Evolutionary conservation across 129 eudicot species (phyloP).

Genomic region (Centrapalus pauciflorus): DNA sequence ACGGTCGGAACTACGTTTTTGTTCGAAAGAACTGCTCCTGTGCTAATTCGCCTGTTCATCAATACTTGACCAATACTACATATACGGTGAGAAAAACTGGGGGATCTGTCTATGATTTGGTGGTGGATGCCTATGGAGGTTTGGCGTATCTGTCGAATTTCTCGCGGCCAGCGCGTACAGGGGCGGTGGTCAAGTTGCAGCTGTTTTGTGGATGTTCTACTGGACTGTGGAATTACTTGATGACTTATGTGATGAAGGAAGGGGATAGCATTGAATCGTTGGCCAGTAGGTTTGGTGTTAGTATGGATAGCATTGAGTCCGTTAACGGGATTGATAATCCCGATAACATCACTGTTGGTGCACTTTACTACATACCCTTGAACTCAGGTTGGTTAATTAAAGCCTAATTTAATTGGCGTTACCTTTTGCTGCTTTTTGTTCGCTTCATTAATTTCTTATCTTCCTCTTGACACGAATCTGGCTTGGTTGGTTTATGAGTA

Average conservation of each 20-base stretch:
- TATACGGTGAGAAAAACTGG: slow-evolving; percentile 55
- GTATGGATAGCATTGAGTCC: slow-evolving; percentile 88
- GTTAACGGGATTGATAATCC: slow-evolving; percentile 73
- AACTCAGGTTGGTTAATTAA: slow-evolving; percentile 62
- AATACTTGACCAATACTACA: slow-evolving; percentile 67
- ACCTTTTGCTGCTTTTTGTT: neutral
- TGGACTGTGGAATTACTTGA: slow-evolving; percentile 86
- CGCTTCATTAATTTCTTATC: neutral
- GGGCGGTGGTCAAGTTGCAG: slow-evolving; percentile 76
- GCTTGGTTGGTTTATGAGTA: slow-evolving; percentile 8
- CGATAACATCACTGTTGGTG: slow-evolving; percentile 73
- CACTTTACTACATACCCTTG: slow-evolving; percentile 74
- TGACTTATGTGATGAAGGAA: slow-evolving; percentile 92
- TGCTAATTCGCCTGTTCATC: slow-evolving; percentile 17
- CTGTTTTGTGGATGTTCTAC: slow-evolving; percentile 92
- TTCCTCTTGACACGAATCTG: neutral
- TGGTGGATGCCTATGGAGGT: slow-evolving; percentile 58
- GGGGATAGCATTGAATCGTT: slow-evolving; percentile 75
- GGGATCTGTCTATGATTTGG: slow-evolving; percentile 72
- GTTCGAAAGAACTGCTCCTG: slow-evolving; percentile 86
- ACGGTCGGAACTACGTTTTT: slow-evolving; percentile 48
- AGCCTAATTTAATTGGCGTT: neutral
- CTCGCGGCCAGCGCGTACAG: slow-evolving; percentile 58
- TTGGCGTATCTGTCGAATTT: slow-evolving; percentile 52
- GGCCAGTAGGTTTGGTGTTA: slow-evolving; percentile 92